Evolutionary conservation across 768 basidiomycete species (phyloP).

Genomic region (Mycena chlorophos): DNA sequence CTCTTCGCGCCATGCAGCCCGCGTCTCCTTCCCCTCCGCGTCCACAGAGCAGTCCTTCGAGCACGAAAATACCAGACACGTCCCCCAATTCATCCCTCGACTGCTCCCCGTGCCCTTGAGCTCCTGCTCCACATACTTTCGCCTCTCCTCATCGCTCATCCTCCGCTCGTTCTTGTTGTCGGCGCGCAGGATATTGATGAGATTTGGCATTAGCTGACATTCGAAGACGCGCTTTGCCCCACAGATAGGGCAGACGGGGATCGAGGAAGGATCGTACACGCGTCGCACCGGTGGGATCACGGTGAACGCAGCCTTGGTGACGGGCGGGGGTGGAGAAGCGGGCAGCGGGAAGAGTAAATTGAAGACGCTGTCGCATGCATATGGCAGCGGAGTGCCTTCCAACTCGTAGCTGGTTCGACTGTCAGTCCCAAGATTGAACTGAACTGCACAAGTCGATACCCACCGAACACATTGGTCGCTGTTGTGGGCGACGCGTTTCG

Average conservation of each 20-base stretch:
- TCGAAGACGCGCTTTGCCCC: constrained; percentile 75
- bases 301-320: constrained; percentile 63
- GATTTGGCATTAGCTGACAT: constrained; percentile 93
- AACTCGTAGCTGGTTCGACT: constrained; percentile 73
- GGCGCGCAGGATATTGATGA: no score
- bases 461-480: constrained; percentile 82
- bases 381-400: constrained; percentile 82
- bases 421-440: neutral
- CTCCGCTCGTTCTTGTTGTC: constrained; percentile 32
- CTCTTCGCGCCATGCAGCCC: constrained; percentile 72
- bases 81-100: constrained; percentile 93
- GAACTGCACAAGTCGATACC: constrained; percentile 30
- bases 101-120: constrained; percentile 51
- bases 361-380: constrained; percentile 75
- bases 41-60: constrained; percentile 69
- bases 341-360: constrained; percentile 70
- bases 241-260: constrained; percentile 72
- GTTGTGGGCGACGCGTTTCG: constrained; percentile 3
- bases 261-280: constrained; percentile 51
- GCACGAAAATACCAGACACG: constrained; percentile 86
- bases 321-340: constrained; percentile 43
- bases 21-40: constrained; percentile 41
- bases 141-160: constrained; percentile 67
- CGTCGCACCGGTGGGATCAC: constrained; percentile 51
- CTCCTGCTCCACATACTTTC: constrained; percentile 55